A percentile compares a stretch with the other conserved stretches of the same genome.
Evolutionary conservation across 2,329 filamentous ascomycete genomes (phyloP).

Genomic region (Dactylellina parvicollis): DNA sequence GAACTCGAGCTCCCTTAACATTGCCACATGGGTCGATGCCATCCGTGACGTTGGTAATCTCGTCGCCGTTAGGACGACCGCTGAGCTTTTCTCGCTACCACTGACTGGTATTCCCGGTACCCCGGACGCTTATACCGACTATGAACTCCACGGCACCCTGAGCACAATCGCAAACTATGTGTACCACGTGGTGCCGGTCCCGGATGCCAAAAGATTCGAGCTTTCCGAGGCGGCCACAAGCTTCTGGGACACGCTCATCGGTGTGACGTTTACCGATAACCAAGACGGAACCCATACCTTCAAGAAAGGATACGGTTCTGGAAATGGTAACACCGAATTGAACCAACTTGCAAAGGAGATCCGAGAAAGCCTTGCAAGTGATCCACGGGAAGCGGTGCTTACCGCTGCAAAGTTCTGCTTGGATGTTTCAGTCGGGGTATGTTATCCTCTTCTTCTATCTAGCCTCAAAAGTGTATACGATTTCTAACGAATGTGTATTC

Average conservation of each 20-base stretch:
- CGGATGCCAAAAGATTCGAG: constrained; percentile 41
- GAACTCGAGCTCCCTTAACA: constrained; percentile 73
- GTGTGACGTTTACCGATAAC: constrained; percentile 22
- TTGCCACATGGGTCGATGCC: constrained; percentile 72
- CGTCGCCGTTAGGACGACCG: constrained; percentile 67
- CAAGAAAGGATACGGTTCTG: constrained; percentile 10
- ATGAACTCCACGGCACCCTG: constrained; percentile 44
- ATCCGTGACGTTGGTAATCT: constrained; percentile 69
- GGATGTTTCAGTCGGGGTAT: constrained; percentile 44
- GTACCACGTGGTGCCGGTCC: constrained; percentile 38
- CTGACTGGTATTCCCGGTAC: constrained; percentile 62
- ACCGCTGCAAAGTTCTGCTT: constrained; percentile 46
- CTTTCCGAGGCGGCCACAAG: constrained; percentile 43
- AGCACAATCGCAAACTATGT: constrained; percentile 45
- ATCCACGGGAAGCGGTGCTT: constrained; percentile 30
- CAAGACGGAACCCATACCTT: constrained; percentile 18
- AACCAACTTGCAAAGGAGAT: constrained; percentile 30
- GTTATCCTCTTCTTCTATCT: background rate
- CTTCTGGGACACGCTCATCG: constrained; percentile 45
- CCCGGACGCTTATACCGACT: constrained; percentile 46
- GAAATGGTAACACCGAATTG: constrained; percentile 22
- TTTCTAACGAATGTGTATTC: background rate
- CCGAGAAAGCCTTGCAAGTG: constrained; percentile 11
- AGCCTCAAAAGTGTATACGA: too few relatives aligned
- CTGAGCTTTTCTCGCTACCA: constrained; percentile 68